Conservation (phyloP, 176 grass and related monocot genomes). For the Saccharum spontaneum region DNA sequence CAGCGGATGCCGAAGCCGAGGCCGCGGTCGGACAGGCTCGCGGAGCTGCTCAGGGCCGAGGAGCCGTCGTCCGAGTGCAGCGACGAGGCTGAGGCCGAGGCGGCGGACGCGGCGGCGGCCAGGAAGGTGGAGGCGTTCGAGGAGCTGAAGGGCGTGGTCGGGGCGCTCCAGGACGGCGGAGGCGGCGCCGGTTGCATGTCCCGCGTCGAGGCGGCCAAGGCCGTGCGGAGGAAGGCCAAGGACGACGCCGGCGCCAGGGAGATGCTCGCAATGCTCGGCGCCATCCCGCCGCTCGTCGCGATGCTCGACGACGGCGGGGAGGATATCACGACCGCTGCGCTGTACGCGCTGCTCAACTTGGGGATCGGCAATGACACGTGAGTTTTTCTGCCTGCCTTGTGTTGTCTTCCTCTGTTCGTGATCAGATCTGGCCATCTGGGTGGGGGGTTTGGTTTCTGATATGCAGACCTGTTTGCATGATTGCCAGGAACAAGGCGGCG, state of each 20-base stretch:
- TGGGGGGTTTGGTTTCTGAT: background rate
- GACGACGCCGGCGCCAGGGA: constrained; percentile 74
- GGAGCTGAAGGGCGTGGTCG: constrained; percentile 58
- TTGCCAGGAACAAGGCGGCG: constrained; percentile 78
- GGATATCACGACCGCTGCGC: constrained; percentile 44
- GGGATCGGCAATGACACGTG: constrained; percentile 91
- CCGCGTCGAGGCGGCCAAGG: constrained; percentile 49
- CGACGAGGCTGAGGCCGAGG: constrained; percentile 33
- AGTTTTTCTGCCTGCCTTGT: constrained; percentile 1
- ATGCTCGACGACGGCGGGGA: constrained; percentile 61
- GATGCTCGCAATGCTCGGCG: constrained; percentile 83
- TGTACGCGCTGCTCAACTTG: constrained; percentile 92
- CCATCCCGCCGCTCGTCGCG: constrained; percentile 77
- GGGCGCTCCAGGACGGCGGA: constrained; percentile 30
- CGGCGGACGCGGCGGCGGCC: background rate
- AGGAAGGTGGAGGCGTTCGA: constrained; percentile 39
- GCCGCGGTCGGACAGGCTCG: constrained; percentile 55
- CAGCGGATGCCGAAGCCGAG: constrained; percentile 31
- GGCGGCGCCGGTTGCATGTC: background rate
- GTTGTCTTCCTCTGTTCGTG: constrained; percentile 30
- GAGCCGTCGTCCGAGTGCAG: constrained; percentile 63
- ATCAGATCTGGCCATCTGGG: constrained; percentile 38
- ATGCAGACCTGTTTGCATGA: background rate
- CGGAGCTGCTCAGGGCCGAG: constrained; percentile 63
- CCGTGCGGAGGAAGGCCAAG: constrained; percentile 75